A percentile compares a stretch with the other conserved stretches of the same genome.
Conservation (phyloP, 177 flowering plant species). For the Telopea speciosissima region DNA sequence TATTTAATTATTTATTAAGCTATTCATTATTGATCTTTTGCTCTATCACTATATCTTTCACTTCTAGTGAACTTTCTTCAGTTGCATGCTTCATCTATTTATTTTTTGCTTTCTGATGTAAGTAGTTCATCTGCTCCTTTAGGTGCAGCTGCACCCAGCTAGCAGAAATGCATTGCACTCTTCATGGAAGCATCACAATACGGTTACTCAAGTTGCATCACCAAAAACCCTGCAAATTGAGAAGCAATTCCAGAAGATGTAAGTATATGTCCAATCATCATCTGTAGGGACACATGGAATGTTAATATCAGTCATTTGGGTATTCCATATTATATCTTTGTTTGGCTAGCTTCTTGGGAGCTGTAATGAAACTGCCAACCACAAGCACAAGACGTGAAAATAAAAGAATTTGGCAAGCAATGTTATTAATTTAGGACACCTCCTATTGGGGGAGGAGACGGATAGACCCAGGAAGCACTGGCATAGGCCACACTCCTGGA, state of each 20-base stretch:
- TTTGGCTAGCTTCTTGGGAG: background rate
- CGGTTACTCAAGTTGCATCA: constrained; percentile 24
- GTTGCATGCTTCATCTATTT: background rate
- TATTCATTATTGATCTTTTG: background rate
- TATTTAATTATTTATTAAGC: constrained; percentile 1
- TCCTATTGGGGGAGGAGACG: no score
- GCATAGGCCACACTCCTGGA: no score
- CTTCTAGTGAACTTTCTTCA: background rate
- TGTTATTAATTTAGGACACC: background rate
- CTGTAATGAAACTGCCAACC: background rate
- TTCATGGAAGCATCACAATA: constrained; percentile 35
- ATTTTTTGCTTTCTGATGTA: constrained; percentile 3
- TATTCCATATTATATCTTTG: background rate
- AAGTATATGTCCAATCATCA: constrained; percentile 25
- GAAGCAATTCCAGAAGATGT: constrained; percentile 65
- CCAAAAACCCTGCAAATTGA: constrained; percentile 38
- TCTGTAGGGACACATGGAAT: background rate
- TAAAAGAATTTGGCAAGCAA: background rate
- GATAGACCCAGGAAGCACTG: no score
- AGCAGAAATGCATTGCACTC: constrained; percentile 28
- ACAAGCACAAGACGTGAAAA: background rate
- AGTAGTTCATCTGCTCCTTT: constrained; percentile 5
- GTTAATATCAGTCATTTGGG: background rate
- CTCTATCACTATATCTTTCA: background rate
- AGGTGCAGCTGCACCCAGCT: constrained; percentile 27